Percentiles rank a stretch among this genome's conserved stretches.
These are phyloP conservation scores for Blastocystis hominis DNA, from an alignment of 352 stramenopile species.

Conservation along the genomic window DNA sequence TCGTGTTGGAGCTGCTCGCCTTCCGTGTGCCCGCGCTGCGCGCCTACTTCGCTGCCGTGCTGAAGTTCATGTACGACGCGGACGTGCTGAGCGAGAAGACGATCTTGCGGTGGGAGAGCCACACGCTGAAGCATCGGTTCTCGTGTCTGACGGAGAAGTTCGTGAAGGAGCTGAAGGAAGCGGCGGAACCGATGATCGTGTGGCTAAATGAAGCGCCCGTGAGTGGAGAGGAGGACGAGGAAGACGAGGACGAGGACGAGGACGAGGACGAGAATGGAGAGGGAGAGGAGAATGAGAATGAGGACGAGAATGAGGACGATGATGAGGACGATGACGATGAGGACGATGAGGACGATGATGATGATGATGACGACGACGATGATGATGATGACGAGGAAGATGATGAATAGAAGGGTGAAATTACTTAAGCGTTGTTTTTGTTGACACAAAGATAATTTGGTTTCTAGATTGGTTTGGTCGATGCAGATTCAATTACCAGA, in stretches of 20 bases:
- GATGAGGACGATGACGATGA: constrained; percentile 11
- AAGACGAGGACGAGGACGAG: neutral
- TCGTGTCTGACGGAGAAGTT: constrained; percentile 71
- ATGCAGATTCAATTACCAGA: constrained; percentile 20
- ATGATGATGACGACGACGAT: constrained; percentile 8
- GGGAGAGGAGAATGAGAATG: neutral
- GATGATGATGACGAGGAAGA: constrained; percentile 45
- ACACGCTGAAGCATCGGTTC: constrained; percentile 72
- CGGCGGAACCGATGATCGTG: constrained; percentile 73
- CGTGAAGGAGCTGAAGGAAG: constrained; percentile 66
- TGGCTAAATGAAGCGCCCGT: constrained; percentile 64
- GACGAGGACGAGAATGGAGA: constrained; percentile 4
- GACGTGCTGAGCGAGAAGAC: constrained; percentile 74
- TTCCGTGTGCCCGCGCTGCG: constrained; percentile 68
- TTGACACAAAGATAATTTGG: constrained; percentile 15
- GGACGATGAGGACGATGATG: constrained; percentile 2
- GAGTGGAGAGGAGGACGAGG: neutral
- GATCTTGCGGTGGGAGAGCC: constrained; percentile 67
- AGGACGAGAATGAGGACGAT: neutral
- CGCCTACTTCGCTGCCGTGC: constrained; percentile 70
- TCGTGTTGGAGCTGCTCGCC: constrained; percentile 58
- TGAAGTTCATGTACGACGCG: constrained; percentile 72
- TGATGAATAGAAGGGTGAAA: neutral
- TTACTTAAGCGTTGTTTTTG: neutral
- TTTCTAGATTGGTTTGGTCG: constrained; percentile 3